These are phyloP conservation scores for Colletotrichum musae DNA, from an alignment of 2,329 filamentous ascomycete species.

Conservation along the genomic window DNA sequence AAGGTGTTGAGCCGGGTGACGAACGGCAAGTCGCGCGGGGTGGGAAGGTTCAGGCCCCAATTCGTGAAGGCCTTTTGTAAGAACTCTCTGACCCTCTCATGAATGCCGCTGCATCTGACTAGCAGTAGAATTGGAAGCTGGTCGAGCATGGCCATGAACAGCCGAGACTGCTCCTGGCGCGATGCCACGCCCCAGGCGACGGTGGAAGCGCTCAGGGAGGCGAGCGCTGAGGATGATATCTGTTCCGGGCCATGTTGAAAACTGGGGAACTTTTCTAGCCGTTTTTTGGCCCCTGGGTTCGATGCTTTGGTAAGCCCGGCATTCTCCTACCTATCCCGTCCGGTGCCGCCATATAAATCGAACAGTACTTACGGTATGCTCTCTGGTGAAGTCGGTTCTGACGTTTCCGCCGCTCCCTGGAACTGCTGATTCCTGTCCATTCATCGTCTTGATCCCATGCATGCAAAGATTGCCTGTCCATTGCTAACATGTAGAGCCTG, in stretches of 20 bases:
- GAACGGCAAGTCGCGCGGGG: conserved; percentile 2
- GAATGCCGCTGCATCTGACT: not conserved
- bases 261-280: too few relatives aligned
- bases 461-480: too few relatives aligned
- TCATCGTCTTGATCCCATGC: conserved; percentile 41
- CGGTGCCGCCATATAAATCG: too few relatives aligned
- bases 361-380: conserved; percentile 41
- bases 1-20: conserved; percentile 18
- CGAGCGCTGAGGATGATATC: too few relatives aligned
- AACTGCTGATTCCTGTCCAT: conserved; percentile 45
- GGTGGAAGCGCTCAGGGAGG: too few relatives aligned
- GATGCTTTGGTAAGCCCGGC: not conserved
- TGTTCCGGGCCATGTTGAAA: too few relatives aligned
- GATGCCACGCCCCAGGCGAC: too few relatives aligned
- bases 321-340: not conserved
- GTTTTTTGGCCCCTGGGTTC: not conserved
- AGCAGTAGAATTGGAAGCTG: not conserved
- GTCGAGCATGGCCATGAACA: not conserved
- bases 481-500: too few relatives aligned
- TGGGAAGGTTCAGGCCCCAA: not conserved
- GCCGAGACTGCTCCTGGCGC: too few relatives aligned
- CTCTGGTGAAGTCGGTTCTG: conserved; percentile 49
- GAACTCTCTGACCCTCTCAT: not conserved
- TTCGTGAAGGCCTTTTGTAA: not conserved
- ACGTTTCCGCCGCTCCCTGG: conserved; percentile 43